Conservation (phyloP, 441 rosid species). For the Euphorbia celastroides region DNA sequence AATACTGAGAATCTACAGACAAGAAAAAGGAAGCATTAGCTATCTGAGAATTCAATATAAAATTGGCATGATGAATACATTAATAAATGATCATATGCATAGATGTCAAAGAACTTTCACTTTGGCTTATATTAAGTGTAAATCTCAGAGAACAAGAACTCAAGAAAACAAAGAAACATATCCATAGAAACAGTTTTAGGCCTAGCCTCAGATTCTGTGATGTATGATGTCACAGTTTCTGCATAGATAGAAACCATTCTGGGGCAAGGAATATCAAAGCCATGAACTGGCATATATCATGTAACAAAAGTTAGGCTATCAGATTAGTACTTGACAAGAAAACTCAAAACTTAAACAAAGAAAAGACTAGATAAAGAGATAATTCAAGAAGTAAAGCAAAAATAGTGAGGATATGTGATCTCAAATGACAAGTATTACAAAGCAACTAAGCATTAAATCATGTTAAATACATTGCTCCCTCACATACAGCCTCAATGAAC, state of each 20-base stretch:
- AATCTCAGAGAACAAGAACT: neutral
- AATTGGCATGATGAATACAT: neutral
- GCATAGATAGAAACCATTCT: neutral
- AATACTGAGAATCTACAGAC: constrained; percentile 62
- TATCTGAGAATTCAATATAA: constrained; percentile 7
- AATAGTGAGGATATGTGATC: neutral
- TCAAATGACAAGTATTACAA: neutral
- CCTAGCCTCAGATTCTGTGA: neutral
- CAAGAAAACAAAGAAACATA: neutral
- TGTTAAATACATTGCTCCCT: neutral
- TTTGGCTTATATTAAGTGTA: neutral
- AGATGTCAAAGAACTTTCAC: neutral
- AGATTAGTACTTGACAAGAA: neutral
- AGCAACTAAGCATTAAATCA: neutral
- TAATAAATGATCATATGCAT: neutral
- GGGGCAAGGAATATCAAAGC: neutral
- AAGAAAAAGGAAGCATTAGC: constrained; percentile 15
- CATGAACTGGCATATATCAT: neutral
- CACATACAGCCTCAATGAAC: neutral
- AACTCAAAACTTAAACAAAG: neutral
- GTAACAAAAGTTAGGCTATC: neutral
- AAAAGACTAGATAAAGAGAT: neutral
- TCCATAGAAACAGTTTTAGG: neutral
- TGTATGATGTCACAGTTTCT: neutral
- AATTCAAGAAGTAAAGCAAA: neutral